Conservation (phyloP, 179 eudicot species). For the Drosera spatulata region DNA sequence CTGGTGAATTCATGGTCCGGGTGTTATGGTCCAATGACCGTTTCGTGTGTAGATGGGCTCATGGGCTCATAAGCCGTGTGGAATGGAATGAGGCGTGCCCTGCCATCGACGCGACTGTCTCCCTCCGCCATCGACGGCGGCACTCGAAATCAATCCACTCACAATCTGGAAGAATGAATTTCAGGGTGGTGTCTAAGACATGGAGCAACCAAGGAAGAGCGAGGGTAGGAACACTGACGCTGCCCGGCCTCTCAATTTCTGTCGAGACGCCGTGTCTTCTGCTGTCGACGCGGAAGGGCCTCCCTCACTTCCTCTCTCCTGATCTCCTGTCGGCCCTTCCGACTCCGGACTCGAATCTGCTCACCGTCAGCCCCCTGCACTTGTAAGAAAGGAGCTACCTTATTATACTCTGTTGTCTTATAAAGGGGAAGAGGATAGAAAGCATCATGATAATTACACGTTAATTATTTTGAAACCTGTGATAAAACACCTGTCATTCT, state of each 20-base stretch:
- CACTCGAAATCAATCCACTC: too few species aligned
- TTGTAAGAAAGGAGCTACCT: constrained; percentile 26
- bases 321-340: constrained; percentile 61
- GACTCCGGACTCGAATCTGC: constrained; percentile 52
- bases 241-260: constrained; percentile 18
- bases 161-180: constrained; percentile 32
- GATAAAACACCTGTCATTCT: neutral
- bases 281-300: constrained; percentile 63
- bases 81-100: too few species aligned
- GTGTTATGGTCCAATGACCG: too few species aligned
- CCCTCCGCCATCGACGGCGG: too few species aligned
- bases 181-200: constrained; percentile 31
- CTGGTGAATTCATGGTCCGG: too few species aligned
- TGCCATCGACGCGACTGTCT: too few species aligned
- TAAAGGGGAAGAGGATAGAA: neutral
- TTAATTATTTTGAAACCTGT: neutral
- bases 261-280: constrained; percentile 68
- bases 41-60: too few species aligned
- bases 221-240: constrained; percentile 40
- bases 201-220: constrained; percentile 40
- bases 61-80: too few species aligned
- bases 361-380: constrained; percentile 67
- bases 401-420: too few species aligned
- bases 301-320: constrained; percentile 65
- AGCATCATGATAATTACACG: neutral